Evolutionary conservation across 2,329 filamentous ascomycete genomes (phyloP), one percentile per base, ranked within the genome.

Genomic region (Xylaria arbuscula): DNA sequence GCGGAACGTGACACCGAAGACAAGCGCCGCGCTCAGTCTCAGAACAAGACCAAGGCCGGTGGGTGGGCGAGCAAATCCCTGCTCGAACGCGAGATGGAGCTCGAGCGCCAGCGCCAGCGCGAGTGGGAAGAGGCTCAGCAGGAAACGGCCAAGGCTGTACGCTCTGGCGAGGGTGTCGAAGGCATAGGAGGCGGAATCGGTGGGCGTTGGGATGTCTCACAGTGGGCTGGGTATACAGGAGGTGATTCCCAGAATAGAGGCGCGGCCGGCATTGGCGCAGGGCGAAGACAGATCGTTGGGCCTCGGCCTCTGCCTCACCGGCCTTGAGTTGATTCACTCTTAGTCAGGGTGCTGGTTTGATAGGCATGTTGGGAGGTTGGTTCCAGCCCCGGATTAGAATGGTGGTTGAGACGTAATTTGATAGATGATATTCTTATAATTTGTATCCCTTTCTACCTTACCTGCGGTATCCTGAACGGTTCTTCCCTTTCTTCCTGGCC

Each of bases 51-150:
- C 22, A 89, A 89, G 77, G 87, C 88, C 0, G 86, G 83, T 34
- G 88, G 87, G 0, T 89, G 86, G 86, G 89, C 89, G 0, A 86
- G 86, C 71, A 92, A 91, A 81, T 92, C 89, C 0, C 84, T 94
- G 10, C 85, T 94, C 1, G 92, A 94, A 80, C 88, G 90, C 34
- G 92, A 94, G 80, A 93, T 94, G 90, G 92, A 94, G 78, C 84
- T 91, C 77, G 92, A 94, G 79, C 85, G 92, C 9, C 88, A 93
- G 81, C 84, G 92, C 15, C 92, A 94, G 80, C 86, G 85, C 64
- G 92, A 94, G 78, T 94, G 93, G 93, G 92, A 96, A 78, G 88
- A 92, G 70, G 83, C 88, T 0, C 93, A 95, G 79, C 84, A 88
- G 75, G 88, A 87, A 72, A 87, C 88, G 19, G 86, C 88, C 24